These are phyloP conservation scores for Leishmania turanica DNA, from an alignment of 208 protist species.

Conservation along the genomic window DNA sequence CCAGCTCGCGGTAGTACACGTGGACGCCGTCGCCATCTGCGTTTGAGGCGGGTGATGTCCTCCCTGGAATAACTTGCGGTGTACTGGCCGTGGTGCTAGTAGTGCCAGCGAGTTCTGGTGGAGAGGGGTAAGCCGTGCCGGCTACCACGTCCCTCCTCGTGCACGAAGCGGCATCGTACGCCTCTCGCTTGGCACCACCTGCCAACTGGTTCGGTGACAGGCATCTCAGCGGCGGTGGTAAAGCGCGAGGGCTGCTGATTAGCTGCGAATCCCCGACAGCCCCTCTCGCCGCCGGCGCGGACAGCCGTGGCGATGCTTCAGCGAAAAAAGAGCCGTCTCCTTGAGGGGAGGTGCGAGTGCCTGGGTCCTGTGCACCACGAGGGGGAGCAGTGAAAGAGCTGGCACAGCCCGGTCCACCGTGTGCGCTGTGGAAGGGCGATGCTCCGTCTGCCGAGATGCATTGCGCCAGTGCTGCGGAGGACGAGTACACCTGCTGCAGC, in stretches of 20 bases:
- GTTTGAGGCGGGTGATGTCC: neutral
- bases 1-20: conserved; percentile 15
- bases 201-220: neutral
- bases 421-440: neutral
- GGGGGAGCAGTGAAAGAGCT: neutral
- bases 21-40: neutral
- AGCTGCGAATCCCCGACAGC: neutral
- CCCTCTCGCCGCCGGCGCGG: neutral
- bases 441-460: neutral
- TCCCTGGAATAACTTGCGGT: neutral
- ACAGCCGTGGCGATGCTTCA: neutral
- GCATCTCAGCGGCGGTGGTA: neutral
- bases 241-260: neutral
- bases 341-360: neutral
- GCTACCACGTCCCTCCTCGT: neutral
- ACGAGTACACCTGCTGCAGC: conserved; percentile 33
- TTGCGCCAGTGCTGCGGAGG: neutral
- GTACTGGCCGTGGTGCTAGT: neutral
- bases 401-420: neutral
- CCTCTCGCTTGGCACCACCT: neutral
- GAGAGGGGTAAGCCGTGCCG: no score
- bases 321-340: no score
- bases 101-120: neutral
- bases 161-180: neutral
- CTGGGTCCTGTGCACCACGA: neutral